Evolutionary conservation across 768 basidiomycete genomes (phyloP), one percentile per base, ranked within the genome.

Genomic region (Russula virescens): DNA sequence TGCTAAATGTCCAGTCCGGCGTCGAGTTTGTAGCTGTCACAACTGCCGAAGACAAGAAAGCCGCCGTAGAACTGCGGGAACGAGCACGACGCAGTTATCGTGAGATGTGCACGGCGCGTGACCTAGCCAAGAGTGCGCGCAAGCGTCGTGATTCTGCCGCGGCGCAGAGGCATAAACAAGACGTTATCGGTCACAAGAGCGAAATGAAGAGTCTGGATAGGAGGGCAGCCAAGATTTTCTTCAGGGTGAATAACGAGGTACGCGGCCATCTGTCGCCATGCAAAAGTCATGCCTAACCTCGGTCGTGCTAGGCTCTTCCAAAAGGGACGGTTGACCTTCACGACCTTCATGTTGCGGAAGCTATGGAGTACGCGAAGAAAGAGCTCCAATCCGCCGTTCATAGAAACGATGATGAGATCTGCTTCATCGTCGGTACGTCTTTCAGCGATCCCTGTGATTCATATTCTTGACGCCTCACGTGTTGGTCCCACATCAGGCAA

Each of bases 211-310:
- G 16, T 2, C 14, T 55, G 19, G 13, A 64, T 55, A 40, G 25
- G 42, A 43, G 13, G 8, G 63, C 58, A 1, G 63, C 62, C 14
- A 18, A 26, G 21, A 50, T 64, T 5, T 23, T 55, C 8, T 60
- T 63, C 4, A 50, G 2, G 25, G 23, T 55, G 40, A 64, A 64
- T 11, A 64, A 64, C 46, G 53, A 64, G 63, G 63, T 64, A 42
- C n/a, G 57, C 3, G 3, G 3, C n/a, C 10, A 40, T 43, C 16
- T 47, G 16, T 31, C 35, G 16, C 40, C 40, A n/a, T 38, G 14
- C 13, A 0, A n/a, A 25, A 7, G 11, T 31, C 51, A 40, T 48
- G 11, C 57, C 43, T 38, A 49, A 34, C 23, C 14, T 51, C 8
- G 28, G 9, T 53, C 35, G 19, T 46, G 16, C 8, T 28, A 64